Conservation (phyloP, 331 rosid species). For the Prunus yedoensis region DNA sequence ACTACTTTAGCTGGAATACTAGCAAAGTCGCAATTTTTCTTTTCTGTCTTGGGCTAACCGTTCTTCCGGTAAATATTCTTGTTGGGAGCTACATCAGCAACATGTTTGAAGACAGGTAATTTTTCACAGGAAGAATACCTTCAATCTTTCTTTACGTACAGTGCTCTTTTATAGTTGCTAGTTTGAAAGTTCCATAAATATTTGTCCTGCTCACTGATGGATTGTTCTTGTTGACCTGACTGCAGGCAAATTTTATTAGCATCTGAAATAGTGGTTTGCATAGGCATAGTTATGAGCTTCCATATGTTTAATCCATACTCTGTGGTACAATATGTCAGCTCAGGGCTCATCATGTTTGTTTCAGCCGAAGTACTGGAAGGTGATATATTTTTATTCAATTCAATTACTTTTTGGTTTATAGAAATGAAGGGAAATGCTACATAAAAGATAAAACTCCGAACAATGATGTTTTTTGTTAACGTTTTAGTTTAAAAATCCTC, state of each 20-base stretch:
- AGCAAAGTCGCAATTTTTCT: slow-evolving; percentile 88
- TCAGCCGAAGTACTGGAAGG: slow-evolving; percentile 99
- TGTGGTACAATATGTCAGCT: slow-evolving; percentile 74
- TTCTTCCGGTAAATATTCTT: slow-evolving; percentile 85
- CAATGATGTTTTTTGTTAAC: too few relatives aligned
- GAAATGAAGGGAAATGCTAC: background rate
- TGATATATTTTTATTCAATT: slow-evolving; percentile 32
- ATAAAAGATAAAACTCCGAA: too few relatives aligned
- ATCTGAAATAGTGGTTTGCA: slow-evolving; percentile 73
- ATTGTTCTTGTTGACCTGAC: slow-evolving; percentile 19
- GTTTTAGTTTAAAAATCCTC: too few relatives aligned
- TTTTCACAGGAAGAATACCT: background rate
- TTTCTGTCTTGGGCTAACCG: slow-evolving; percentile 90
- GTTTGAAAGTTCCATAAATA: background rate
- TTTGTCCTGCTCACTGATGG: background rate
- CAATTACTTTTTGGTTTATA: slow-evolving; percentile 15
- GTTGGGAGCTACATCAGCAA: slow-evolving; percentile 96
- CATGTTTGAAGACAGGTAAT: slow-evolving; percentile 98
- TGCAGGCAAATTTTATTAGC: slow-evolving; percentile 89
- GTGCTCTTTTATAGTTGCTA: slow-evolving; percentile 3
- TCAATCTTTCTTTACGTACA: background rate
- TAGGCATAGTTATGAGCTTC: slow-evolving; percentile 83
- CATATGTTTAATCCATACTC: slow-evolving; percentile 56
- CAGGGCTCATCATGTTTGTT: slow-evolving; percentile 94
- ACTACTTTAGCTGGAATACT: slow-evolving; percentile 95